These are phyloP conservation scores for Globisporangium yorkense DNA, from an alignment of 352 stramenopile species.

Conservation along the genomic window DNA sequence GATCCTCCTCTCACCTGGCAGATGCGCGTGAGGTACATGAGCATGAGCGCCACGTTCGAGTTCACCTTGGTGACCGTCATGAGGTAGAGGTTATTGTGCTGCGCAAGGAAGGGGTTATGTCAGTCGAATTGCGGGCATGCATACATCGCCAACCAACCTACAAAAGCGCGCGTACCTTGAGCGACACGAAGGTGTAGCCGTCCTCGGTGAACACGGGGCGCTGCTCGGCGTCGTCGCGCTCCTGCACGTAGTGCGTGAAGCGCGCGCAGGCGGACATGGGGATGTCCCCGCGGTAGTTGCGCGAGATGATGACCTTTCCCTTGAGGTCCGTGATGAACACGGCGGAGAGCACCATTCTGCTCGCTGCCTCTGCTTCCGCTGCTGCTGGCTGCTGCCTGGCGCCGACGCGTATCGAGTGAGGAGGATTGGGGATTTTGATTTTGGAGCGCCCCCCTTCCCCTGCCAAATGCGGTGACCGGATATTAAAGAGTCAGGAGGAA, in stretches of 20 bases:
- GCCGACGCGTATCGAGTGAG: too few relatives aligned
- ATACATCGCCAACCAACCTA: not conserved
- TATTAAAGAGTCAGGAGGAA: too few relatives aligned
- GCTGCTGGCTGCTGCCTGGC: too few relatives aligned
- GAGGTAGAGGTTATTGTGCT: conserved; percentile 99
- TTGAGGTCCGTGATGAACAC: conserved; percentile 99
- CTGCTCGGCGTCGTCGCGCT: conserved; percentile 93
- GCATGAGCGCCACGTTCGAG: conserved; percentile 96
- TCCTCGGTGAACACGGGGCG: conserved; percentile 92
- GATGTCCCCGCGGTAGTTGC: conserved; percentile 99
- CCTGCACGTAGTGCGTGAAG: conserved; percentile 90
- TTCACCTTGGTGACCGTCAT: conserved; percentile 99
- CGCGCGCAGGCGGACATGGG: conserved; percentile 89
- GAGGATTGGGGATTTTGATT: too few relatives aligned
- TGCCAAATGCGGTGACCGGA: too few relatives aligned
- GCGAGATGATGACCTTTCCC: conserved; percentile 98
- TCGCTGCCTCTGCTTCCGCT: too few relatives aligned
- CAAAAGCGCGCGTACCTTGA: conserved; percentile 62
- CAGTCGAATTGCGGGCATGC: too few relatives aligned
- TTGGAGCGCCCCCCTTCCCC: too few relatives aligned
- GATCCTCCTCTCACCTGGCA: conserved; percentile 34
- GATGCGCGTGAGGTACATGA: conserved; percentile 92
- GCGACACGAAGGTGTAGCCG: conserved; percentile 93
- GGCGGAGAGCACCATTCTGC: conserved; percentile 93
- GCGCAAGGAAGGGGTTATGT: not conserved